Evolutionary conservation across 192 early-diverging fungal genomes (phyloP).

Genomic region (Spinellus fusiger): DNA sequence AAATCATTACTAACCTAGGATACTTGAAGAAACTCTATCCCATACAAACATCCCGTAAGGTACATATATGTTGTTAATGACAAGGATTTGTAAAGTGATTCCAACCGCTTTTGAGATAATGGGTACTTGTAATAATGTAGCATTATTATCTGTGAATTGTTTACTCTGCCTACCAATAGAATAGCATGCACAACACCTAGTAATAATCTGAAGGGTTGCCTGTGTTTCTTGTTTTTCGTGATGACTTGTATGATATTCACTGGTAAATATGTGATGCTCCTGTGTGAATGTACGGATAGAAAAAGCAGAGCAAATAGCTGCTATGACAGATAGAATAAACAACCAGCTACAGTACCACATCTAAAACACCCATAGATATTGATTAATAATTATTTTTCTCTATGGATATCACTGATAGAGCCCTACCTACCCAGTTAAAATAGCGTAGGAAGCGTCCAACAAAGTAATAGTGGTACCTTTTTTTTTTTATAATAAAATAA

Average conservation of each 20-base stretch:
- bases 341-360: constrained; percentile 15
- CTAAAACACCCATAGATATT: too few species aligned
- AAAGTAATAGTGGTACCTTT: constrained; percentile 11
- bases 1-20: neutral
- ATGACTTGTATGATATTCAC: neutral
- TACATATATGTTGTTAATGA: neutral
- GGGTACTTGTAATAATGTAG: constrained; percentile 1
- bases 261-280: constrained; percentile 1
- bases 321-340: neutral
- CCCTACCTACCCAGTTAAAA: constrained; percentile 15
- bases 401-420: too few species aligned
- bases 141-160: neutral
- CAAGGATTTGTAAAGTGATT: neutral
- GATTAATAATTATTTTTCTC: too few species aligned
- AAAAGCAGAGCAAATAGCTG: neutral
- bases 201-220: neutral
- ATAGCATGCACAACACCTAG: constrained; percentile 9
- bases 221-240: neutral
- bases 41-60: constrained; percentile 6
- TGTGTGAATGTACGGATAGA: neutral
- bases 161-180: constrained; percentile 5
- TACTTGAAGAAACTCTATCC: constrained; percentile 5
- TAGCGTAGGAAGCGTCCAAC: neutral
- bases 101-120: constrained; percentile 8
- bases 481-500: neutral